Percentiles rank a stretch among this genome's conserved stretches.
Evolutionary conservation across 2,329 filamentous ascomycete species (phyloP).

Genomic region (Spiromastix sp.): DNA sequence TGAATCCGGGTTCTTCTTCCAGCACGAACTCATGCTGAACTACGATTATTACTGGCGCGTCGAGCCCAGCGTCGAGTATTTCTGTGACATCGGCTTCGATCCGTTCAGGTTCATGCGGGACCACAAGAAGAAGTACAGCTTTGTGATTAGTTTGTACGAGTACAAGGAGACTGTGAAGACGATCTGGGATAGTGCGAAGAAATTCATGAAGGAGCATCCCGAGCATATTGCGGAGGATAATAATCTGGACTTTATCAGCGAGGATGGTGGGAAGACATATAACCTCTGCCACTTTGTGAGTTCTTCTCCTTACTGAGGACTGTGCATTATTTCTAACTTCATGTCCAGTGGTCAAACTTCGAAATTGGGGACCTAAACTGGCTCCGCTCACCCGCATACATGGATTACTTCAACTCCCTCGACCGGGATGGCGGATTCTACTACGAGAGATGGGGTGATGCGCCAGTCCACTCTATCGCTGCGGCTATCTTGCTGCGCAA

Average conservation of each 20-base stretch:
- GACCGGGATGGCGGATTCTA: slow-evolving; percentile 94
- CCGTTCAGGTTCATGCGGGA: slow-evolving; percentile 96
- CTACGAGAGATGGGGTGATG: slow-evolving; percentile 97
- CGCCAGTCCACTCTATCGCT: slow-evolving; percentile 95
- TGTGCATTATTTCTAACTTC: slow-evolving; percentile 8
- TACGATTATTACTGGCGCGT: slow-evolving; percentile 99
- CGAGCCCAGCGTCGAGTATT: slow-evolving; percentile 92
- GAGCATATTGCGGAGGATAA: slow-evolving; percentile 79
- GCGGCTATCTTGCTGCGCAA: slow-evolving; percentile 79
- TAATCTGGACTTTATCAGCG: slow-evolving; percentile 81
- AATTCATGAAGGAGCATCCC: slow-evolving; percentile 82
- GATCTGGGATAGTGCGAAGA: slow-evolving; percentile 89
- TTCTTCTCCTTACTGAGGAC: slow-evolving; percentile 13
- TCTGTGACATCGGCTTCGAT: slow-evolving; percentile 90
- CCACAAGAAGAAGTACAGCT: slow-evolving; percentile 96
- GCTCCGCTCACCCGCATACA: slow-evolving; percentile 79
- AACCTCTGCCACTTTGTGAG: slow-evolving; percentile 95
- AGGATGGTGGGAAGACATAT: slow-evolving; percentile 83
- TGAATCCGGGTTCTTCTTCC: slow-evolving; percentile 99
- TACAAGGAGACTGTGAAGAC: slow-evolving; percentile 95
- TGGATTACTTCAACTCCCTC: slow-evolving; percentile 80
- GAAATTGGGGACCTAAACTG: slow-evolving; percentile 91
- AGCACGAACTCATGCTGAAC: slow-evolving; percentile 81
- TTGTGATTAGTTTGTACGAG: slow-evolving; percentile 89
- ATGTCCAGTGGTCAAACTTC: slow-evolving; percentile 86